These are phyloP conservation scores for Chloranthus sessilifolius DNA, from an alignment of 164 flowering plant genomes.

Conservation along the genomic window DNA sequence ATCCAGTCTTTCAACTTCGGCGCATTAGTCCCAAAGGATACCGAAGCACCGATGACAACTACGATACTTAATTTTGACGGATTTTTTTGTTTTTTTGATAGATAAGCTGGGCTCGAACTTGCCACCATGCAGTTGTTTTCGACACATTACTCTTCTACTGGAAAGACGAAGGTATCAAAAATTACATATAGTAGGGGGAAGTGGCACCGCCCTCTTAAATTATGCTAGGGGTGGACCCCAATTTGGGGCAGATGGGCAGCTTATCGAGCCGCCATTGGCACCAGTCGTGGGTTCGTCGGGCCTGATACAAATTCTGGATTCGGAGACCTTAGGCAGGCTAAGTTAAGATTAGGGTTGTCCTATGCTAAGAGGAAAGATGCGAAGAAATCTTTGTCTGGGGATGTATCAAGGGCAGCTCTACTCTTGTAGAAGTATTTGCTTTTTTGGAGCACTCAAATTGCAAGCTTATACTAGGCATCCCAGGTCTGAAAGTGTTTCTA, in stretches of 20 bases:
- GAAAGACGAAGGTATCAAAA: slow-evolving; percentile 22
- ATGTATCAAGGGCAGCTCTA: slow-evolving; percentile 55
- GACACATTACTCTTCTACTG: slow-evolving; percentile 90
- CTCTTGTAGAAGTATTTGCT: slow-evolving; percentile 64
- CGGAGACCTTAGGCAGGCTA: slow-evolving; percentile 80
- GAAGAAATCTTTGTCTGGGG: slow-evolving; percentile 84
- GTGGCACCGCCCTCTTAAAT: slow-evolving; percentile 93
- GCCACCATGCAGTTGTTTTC: no score
- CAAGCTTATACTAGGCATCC: slow-evolving; percentile 78
- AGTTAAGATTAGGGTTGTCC: slow-evolving; percentile 83
- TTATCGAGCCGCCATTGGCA: slow-evolving; percentile 85
- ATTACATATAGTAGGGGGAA: slow-evolving; percentile 84
- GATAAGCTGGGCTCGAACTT: no score
- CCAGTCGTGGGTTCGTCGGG: slow-evolving; percentile 85
- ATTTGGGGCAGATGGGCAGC: slow-evolving; percentile 89
- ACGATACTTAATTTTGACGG: no score
- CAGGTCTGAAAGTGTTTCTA: no score
- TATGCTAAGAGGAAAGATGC: slow-evolving; percentile 87
- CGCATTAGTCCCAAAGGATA: slow-evolving; percentile 89
- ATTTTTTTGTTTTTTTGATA: no score
- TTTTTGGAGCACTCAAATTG: slow-evolving; percentile 84
- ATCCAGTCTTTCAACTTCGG: slow-evolving; percentile 79
- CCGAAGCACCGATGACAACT: slow-evolving; percentile 82
- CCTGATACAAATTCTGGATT: slow-evolving; percentile 82
- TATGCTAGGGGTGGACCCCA: slow-evolving; percentile 94